These are phyloP conservation scores for Brassica cretica DNA, from an alignment of 345 rosid species.

Conservation along the genomic window DNA sequence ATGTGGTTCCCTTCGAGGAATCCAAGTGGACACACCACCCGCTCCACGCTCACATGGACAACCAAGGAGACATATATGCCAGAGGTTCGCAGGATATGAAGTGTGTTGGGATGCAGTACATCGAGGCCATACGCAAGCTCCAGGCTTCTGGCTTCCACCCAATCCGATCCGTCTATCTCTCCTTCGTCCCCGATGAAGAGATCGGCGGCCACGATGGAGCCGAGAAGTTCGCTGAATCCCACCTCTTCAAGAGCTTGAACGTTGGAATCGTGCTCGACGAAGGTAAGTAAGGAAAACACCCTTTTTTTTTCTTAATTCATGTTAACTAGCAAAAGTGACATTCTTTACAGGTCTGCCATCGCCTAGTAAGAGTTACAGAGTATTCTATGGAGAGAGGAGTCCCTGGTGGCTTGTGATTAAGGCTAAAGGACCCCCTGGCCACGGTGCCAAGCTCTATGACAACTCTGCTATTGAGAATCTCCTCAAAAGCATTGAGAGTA, in stretches of 20 bases:
- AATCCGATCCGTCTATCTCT: constrained; percentile 66
- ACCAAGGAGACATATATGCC: constrained; percentile 59
- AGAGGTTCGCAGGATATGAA: constrained; percentile 99
- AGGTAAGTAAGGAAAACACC: constrained; percentile 45
- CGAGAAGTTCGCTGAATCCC: constrained; percentile 63
- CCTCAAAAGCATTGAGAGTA: constrained; percentile 47
- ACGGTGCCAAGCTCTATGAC: constrained; percentile 92
- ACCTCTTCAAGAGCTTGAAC: constrained; percentile 61
- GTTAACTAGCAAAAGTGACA: no score
- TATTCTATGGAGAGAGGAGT: constrained; percentile 77
- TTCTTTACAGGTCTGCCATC: constrained; percentile 67
- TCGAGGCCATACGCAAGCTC: constrained; percentile 80
- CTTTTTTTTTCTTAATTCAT: no score
- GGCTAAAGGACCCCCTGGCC: constrained; percentile 92
- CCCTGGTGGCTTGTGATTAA: constrained; percentile 88
- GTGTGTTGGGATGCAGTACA: constrained; percentile 94
- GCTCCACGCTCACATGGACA: constrained; percentile 73
- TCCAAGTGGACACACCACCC: constrained; percentile 82
- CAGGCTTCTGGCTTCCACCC: constrained; percentile 65
- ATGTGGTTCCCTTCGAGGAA: constrained; percentile 80
- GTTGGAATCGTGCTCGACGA: constrained; percentile 86
- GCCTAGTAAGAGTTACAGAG: constrained; percentile 60
- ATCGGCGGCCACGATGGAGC: constrained; percentile 83
- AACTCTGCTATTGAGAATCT: constrained; percentile 92
- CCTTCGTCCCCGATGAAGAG: constrained; percentile 42